These are phyloP conservation scores for Candida smagusa DNA, from an alignment of 1,139 yeast genomes.

Conservation along the genomic window DNA sequence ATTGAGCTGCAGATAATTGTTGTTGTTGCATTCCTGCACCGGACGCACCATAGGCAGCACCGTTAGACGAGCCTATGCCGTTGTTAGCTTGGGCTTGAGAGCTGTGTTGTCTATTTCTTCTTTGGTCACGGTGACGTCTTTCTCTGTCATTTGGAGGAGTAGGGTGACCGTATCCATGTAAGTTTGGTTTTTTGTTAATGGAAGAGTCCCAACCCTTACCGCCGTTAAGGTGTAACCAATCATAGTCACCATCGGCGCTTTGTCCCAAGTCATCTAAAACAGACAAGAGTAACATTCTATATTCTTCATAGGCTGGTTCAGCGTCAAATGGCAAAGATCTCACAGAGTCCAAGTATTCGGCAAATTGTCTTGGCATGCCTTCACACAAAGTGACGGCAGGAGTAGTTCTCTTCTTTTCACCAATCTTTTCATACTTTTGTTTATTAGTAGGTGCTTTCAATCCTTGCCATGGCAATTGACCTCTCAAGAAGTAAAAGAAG, in stretches of 20 bases:
- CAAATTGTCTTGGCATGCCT: conserved; percentile 84
- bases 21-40: conserved; percentile 23
- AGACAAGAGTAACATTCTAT: conserved; percentile 71
- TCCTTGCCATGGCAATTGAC: conserved; percentile 98
- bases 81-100: conserved; percentile 23
- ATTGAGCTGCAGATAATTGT: conserved; percentile 41
- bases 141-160: conserved; percentile 40
- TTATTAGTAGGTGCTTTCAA: conserved; percentile 97
- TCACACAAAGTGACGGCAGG: conserved; percentile 74
- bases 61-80: conserved; percentile 2
- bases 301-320: conserved; percentile 89
- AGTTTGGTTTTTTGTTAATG: conserved; percentile 80
- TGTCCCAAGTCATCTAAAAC: conserved; percentile 71
- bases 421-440: conserved; percentile 94
- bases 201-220: conserved; percentile 90
- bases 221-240: conserved; percentile 90
- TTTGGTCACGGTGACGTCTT: conserved; percentile 40
- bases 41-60: conserved; percentile 3
- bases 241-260: conserved; percentile 81
- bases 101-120: conserved; percentile 41
- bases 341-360: conserved; percentile 79
- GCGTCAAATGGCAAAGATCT: conserved; percentile 86
- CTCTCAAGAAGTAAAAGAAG: conserved; percentile 86
- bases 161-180: conserved; percentile 84
- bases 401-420: conserved; percentile 88